Evolutionary conservation across 2,329 filamentous ascomycete genomes (phyloP).

Genomic region (Celoporthe dispersa): DNA sequence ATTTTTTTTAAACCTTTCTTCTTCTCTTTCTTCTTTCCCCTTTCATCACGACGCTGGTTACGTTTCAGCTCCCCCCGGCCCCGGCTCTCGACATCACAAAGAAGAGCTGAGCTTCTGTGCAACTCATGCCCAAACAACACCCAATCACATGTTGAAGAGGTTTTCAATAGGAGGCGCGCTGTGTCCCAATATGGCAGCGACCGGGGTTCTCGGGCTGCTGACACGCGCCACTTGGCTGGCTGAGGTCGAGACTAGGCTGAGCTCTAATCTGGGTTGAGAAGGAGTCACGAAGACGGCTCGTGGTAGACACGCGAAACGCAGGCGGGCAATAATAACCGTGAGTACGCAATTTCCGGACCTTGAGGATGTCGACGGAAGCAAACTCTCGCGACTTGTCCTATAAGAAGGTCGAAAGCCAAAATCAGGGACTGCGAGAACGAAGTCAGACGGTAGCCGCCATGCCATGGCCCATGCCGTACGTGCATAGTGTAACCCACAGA

Average conservation of each 20-base stretch:
- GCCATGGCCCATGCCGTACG: neutral
- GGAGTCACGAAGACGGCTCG: neutral
- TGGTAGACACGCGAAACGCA: neutral
- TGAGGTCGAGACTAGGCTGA: neutral
- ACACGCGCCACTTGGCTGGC: neutral
- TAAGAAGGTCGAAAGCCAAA: neutral
- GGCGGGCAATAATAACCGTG: neutral
- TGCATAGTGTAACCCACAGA: neutral
- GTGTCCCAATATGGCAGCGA: neutral
- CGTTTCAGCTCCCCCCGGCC: neutral
- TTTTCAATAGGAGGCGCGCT: neutral
- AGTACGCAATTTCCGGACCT: neutral
- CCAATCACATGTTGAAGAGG: neutral
- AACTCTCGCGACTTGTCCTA: neutral
- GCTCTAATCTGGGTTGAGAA: neutral
- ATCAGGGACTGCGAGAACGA: neutral
- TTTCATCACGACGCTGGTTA: neutral
- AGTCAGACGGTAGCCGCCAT: neutral
- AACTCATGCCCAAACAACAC: neutral
- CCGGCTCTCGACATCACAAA: neutral
- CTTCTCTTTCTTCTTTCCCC: neutral
- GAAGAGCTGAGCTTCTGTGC: neutral
- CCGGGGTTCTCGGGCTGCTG: neutral
- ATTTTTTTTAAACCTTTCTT: neutral
- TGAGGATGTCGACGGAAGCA: neutral